Conservation (phyloP, 2,329 filamentous ascomycete species). For the Coleophoma crateriformis region DNA sequence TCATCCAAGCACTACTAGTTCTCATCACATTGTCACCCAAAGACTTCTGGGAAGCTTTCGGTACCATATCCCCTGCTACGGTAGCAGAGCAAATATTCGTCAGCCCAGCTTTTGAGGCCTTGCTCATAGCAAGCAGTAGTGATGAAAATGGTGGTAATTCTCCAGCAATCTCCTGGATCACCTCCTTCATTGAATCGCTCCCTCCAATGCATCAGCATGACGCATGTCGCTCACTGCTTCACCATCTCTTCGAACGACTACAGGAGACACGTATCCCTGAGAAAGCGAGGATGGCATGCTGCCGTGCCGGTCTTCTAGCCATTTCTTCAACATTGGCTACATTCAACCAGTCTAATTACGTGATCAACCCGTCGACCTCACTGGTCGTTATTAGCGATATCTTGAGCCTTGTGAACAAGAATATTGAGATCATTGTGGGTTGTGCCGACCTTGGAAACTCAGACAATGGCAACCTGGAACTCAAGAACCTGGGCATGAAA, state of each 20-base stretch:
- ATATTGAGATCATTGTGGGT: slow-evolving; percentile 53
- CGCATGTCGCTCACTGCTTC: slow-evolving; percentile 72
- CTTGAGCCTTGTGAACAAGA: slow-evolving; percentile 58
- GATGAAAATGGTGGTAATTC: slow-evolving; percentile 46
- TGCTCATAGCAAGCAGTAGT: slow-evolving; percentile 55
- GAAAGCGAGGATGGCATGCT: slow-evolving; percentile 54
- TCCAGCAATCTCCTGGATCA: slow-evolving; percentile 71
- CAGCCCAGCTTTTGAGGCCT: slow-evolving; percentile 58
- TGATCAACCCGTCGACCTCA: slow-evolving; percentile 43
- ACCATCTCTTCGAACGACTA: slow-evolving; percentile 65
- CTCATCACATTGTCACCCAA: slow-evolving; percentile 71
- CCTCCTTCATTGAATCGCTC: slow-evolving; percentile 72
- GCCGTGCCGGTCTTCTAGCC: slow-evolving; percentile 57
- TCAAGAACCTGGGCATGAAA: slow-evolving; percentile 50
- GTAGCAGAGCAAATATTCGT: slow-evolving; percentile 81
- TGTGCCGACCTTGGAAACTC: slow-evolving; percentile 42
- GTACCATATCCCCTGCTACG: slow-evolving; percentile 70
- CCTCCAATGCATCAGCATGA: slow-evolving; percentile 70
- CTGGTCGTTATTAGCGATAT: slow-evolving; percentile 59
- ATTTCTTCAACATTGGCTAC: slow-evolving; percentile 51
- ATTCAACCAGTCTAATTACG: slow-evolving; percentile 46
- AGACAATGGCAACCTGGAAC: slow-evolving; percentile 40
- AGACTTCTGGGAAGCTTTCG: slow-evolving; percentile 85
- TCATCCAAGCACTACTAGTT: slow-evolving; percentile 64
- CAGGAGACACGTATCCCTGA: slow-evolving; percentile 49